These are phyloP conservation scores for Cutaneotrichosporon dermatis DNA, from an alignment of 1,284 basidiomycete species.

Conservation along the genomic window DNA sequence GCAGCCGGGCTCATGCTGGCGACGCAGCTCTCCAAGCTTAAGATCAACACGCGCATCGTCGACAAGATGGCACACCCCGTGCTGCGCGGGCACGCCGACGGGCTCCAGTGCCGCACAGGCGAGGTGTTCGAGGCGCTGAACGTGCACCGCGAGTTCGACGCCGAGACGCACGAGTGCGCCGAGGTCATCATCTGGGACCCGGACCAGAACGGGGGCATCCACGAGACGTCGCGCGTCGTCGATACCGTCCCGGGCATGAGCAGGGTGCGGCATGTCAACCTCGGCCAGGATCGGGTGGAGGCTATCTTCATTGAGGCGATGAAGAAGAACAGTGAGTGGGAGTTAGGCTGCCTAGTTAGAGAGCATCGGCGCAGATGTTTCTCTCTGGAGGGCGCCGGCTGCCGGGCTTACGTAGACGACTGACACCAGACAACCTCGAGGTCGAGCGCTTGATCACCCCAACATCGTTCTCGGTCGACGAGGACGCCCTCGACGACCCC, in stretches of 20 bases:
- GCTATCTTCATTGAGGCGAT: slow-evolving; percentile 33
- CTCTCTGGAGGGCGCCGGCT: too few relatives aligned
- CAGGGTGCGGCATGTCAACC: slow-evolving; percentile 29
- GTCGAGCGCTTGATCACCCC: slow-evolving; percentile 31
- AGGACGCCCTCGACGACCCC: slow-evolving; percentile 18
- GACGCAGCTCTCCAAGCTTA: slow-evolving; percentile 18
- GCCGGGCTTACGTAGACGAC: background rate
- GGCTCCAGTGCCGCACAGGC: slow-evolving; percentile 32
- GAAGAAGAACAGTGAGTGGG: slow-evolving; percentile 25
- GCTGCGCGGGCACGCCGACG: slow-evolving; percentile 29
- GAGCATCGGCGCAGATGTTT: too few relatives aligned
- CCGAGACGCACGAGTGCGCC: slow-evolving; percentile 28
- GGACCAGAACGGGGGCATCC: slow-evolving; percentile 21
- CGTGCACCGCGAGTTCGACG: slow-evolving; percentile 25
- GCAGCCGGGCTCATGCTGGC: slow-evolving; percentile 20
- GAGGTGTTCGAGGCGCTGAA: slow-evolving; percentile 37
- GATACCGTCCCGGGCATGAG: slow-evolving; percentile 32
- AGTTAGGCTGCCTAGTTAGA: too few relatives aligned
- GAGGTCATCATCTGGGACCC: slow-evolving; percentile 35
- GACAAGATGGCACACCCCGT: slow-evolving; percentile 32
- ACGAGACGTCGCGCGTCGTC: slow-evolving; percentile 28
- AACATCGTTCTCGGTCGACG: slow-evolving; percentile 17
- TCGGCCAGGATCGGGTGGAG: slow-evolving; percentile 37
- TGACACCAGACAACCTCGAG: slow-evolving; percentile 21
- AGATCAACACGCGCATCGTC: slow-evolving; percentile 28